phyloP scores from a whole-genome alignment of 2,329 filamentous ascomycete genomes.

The Beauveria asiatica region DNA sequence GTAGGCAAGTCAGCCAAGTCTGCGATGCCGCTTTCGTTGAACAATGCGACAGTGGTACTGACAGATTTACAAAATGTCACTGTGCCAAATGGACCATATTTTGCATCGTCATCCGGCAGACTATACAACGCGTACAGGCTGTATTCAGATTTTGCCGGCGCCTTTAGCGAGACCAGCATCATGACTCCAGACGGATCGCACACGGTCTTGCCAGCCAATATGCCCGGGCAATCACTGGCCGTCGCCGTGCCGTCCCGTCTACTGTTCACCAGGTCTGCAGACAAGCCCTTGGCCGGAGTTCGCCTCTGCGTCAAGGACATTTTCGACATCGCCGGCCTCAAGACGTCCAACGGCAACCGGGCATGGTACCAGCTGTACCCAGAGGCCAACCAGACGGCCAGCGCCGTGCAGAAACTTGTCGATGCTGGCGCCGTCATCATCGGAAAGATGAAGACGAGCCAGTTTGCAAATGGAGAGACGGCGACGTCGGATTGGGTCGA shows the following conservation, averaged over 20 bases:
- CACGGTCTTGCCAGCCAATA: conserved; percentile 10
- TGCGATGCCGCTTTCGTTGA: background rate
- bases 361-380: conserved; percentile 48
- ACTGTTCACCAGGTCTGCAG: conserved; percentile 39
- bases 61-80: background rate
- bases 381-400: conserved; percentile 35
- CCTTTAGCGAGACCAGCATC: conserved; percentile 15
- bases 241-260: conserved; percentile 47
- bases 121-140: conserved; percentile 15
- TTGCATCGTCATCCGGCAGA: conserved; percentile 9
- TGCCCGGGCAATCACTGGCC: conserved; percentile 12
- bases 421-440: conserved; percentile 46
- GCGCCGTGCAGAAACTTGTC: conserved; percentile 46
- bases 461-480: conserved; percentile 33
- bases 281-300: conserved; percentile 46
- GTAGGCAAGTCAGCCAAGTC: background rate
- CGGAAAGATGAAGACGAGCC: conserved; percentile 36
- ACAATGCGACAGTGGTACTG: background rate
- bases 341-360: conserved; percentile 44
- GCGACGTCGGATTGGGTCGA: conserved; percentile 39
- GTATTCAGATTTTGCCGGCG: conserved; percentile 17
- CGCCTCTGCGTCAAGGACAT: conserved; percentile 53
- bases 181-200: background rate
- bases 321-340: conserved; percentile 44
- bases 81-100: conserved; percentile 14